A percentile compares a stretch with the other conserved stretches of the same genome.
These are phyloP conservation scores for Eucalyptus cloeziana DNA, from an alignment of 345 rosid genomes.

Conservation along the genomic window DNA sequence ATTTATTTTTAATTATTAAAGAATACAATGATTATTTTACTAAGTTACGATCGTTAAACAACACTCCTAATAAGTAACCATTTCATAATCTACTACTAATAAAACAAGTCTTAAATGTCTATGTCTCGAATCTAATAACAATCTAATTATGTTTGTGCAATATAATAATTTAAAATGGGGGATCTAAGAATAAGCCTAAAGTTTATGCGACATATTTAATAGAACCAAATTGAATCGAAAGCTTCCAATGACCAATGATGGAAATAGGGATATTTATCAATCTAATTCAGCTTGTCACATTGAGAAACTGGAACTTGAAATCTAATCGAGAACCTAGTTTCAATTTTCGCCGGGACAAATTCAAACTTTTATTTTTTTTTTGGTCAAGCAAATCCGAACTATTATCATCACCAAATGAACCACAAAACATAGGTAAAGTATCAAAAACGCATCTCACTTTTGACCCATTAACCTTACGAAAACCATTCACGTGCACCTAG, in stretches of 20 bases:
- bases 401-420: not conserved
- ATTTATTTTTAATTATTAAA: fast-evolving
- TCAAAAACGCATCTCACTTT: not conserved
- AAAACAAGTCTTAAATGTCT: too few relatives aligned
- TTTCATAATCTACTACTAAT: not conserved
- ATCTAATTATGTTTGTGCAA: not conserved
- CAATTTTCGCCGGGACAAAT: not conserved
- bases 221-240: not conserved
- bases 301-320: not conserved
- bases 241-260: not conserved
- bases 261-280: not conserved
- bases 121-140: not conserved
- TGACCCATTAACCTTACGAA: not conserved
- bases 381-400: not conserved
- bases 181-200: not conserved
- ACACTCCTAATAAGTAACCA: not conserved
- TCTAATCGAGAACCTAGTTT: not conserved
- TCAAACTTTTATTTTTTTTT: fast-evolving
- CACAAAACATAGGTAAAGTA: not conserved
- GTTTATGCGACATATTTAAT: fast-evolving
- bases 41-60: fast-evolving
- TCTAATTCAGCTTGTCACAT: not conserved
- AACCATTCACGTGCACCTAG: not conserved
- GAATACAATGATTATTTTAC: not conserved
- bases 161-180: not conserved